Evolutionary conservation across 345 rosid species (phyloP), one percentile per base, ranked within the genome.

Genomic region (Moringa oleifera): DNA sequence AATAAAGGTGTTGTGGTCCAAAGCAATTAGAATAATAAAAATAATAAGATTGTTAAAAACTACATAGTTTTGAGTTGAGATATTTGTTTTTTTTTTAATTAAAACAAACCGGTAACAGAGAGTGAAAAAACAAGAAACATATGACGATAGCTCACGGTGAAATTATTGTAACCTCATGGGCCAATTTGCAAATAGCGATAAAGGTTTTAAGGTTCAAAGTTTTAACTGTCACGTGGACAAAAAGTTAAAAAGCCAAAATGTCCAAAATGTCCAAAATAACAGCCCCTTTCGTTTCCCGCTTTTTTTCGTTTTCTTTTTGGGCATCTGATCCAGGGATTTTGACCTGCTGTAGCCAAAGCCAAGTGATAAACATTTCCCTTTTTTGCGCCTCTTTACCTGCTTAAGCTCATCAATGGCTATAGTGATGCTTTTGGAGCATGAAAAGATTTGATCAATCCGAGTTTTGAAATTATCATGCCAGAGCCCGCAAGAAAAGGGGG

Each of bases 281-380:
- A 60, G 52, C 64, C 41, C 51, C 74, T 68, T 77, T 79, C 73
- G 73, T 63, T 79, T 71, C 69, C n/a, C 66, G 58, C 73, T 51
- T 60, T 68, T 61, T 31, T 53, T 41, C 17, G 23, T 19, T 23
- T 23, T 23, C 23, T 59, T 6, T 60, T 56, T 57, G n/a, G n/a
- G n/a, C n/a, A n/a, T 47, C 20, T 15, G 21, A 23, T 22, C 20
- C n/a, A 59, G 12, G 18, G 18, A 54, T 68, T 64, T 68, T 62
- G 62, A 68, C 77, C 71, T 61, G 53, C 24, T 21, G 23, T 45
- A 49, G 17, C 36, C 56, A 63, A 49, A 57, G n/a, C 10, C 49
- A 53, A 45, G 18, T 18, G 24, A 16, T 23, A 56, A 54, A 61
- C 18, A 18, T 25, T 31, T 17, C 37, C 45, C n/a, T 62, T 19